Base-by-base conservation (phyloP, 192 early-diverging fungal species). In the Endogone sp. region DNA sequence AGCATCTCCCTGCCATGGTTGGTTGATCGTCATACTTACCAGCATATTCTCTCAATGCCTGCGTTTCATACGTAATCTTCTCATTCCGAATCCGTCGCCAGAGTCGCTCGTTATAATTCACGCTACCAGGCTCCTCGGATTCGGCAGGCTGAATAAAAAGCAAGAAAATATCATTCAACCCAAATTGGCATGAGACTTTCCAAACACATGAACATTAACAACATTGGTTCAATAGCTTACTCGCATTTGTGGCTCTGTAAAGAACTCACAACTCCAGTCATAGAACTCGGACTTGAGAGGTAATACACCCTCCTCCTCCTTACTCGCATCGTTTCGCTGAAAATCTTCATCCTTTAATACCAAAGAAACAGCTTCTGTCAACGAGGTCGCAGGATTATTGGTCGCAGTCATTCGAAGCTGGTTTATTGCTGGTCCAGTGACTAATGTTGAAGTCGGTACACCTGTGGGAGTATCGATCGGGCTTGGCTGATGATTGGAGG, bases 181-280 rank as follows among this genome's bases (percentile, higher is more conserved):
- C 37, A 8, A 56, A 63, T n/a, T n/a, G n/a, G n/a, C n/a, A n/a
- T n/a, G n/a, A n/a, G n/a, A n/a, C n/a, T n/a, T n/a, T n/a, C n/a
- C n/a, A n/a, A n/a, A n/a, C n/a, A n/a, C n/a, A n/a, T n/a, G n/a
- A n/a, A n/a, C n/a, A n/a, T n/a, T n/a, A n/a, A n/a, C n/a, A n/a
- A n/a, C n/a, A n/a, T n/a, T n/a, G n/a, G n/a, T n/a, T n/a, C 13
- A 32, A 11, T 29, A 21, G 73, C 69, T 70, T 74, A 89, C 91
- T 76, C 84, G 83, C 88, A 94, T 95, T 74, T 95, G 94, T 25
- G 94, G 91, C 72, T 94, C 90, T 24, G 84, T 84, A 79, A 95
- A 95, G 75, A 91, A 95, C 74, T 93, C 90, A 68, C 92, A 91
- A 72, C 89, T 91, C 91, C 89, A 91, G 56, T 93, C 90, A 66